Evolutionary conservation across 768 basidiomycete genomes (phyloP).

Genomic region (Termitomyces sp.): DNA sequence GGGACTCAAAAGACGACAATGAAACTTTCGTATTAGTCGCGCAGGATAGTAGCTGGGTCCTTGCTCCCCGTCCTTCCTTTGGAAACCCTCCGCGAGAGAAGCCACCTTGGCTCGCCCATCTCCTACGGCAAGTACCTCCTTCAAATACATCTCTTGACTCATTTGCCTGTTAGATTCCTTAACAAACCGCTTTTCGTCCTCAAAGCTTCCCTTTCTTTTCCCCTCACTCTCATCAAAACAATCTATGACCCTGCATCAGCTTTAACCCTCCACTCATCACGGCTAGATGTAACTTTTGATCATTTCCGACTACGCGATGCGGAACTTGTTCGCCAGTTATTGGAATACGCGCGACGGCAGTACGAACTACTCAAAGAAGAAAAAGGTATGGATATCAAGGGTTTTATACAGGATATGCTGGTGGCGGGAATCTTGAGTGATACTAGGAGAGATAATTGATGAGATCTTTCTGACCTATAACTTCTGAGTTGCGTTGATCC

Average conservation of each 20-base stretch:
- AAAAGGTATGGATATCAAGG: constrained; percentile 1
- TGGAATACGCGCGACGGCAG: constrained; percentile 13
- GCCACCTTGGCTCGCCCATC: constrained; percentile 7
- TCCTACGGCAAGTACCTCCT: not conserved
- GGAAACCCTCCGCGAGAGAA: not conserved
- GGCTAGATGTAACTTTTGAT: constrained; percentile 35
- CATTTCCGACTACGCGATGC: constrained; percentile 39
- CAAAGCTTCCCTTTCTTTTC: not conserved
- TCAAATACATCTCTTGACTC: not conserved
- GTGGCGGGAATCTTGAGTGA: not conserved
- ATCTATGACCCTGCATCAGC: constrained; percentile 25
- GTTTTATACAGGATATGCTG: constrained; percentile 9
- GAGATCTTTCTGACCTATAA: not conserved
- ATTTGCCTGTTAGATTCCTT: not conserved
- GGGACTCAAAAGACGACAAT: constrained; percentile 23
- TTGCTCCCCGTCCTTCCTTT: constrained; percentile 7
- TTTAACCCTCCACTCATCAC: constrained; percentile 30
- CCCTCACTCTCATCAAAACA: constrained; percentile 8
- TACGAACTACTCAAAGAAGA: constrained; percentile 7
- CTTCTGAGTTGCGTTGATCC: not conserved
- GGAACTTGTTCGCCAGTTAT: constrained; percentile 29
- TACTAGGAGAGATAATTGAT: not conserved
- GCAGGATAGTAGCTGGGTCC: constrained; percentile 30
- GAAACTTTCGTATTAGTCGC: constrained; percentile 37
- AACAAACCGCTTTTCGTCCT: not conserved